Evolutionary conservation across 371 early-diverging fungal species (phyloP), one percentile per base, ranked within the genome.

Genomic region (Choanephora cucurbitarum): DNA sequence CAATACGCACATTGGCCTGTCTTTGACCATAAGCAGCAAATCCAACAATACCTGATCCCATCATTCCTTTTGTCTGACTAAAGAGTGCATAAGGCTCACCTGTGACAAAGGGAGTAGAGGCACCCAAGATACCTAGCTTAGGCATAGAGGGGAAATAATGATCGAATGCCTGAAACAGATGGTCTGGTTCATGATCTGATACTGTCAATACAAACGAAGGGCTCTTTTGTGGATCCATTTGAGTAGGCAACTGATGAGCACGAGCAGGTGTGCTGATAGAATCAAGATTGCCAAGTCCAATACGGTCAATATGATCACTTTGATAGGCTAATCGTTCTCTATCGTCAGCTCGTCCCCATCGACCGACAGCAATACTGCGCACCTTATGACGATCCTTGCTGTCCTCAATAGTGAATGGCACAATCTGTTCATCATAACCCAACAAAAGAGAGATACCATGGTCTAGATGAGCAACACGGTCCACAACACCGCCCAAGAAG

Each of bases 41-140:
- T 0, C 88, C 89, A 13, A 85, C 67, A 18, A 82, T 72, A 5
- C 90, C 90, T 11, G 80, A 83, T 5, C 76, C 75, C n/a, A 83
- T 52, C 1, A 82, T 52, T 9, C 67, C 44, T 1, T 71, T 69
- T 52, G 82, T 75, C 52, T 70, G 73, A 5, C 19, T 52, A 58
- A 84, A 86, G 47, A 88, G 63, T 0, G 86, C 83, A 48, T 84
- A 81, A 0, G 87, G 84, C 0, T 55, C 52, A 8, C 86, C 88
- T 1, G 83, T 90, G n/a, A 83, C 64, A 65, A 90, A 90, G 0
- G 89, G 91, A 0, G 91, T 90, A 31, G 84, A 84, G 1, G 87
- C 66, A 3, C 82, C 84, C 19, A 88, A 57, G 19, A 88, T 49
- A 1, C 91, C 89, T 8, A 70, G 61, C 58, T 86, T 89, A 15